Base-by-base conservation (phyloP, 495 filamentous ascomycete genomes). In the Thermochaetoides thermophila region DNA sequence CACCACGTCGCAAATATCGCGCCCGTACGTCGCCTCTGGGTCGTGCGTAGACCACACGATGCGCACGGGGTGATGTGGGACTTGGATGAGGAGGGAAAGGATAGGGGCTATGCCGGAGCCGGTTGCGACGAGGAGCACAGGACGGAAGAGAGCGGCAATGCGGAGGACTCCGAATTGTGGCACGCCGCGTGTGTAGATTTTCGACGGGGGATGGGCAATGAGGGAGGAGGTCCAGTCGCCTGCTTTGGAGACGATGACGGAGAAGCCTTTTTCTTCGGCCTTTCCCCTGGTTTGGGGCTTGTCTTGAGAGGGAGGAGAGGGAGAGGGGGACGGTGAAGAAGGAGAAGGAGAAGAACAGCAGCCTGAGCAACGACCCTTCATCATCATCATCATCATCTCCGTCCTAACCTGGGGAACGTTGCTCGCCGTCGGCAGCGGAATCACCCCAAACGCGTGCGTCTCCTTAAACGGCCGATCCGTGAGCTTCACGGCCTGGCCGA, bases 361-460 rank as follows among this genome's bases (percentile, higher is more conserved):
- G 24, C 37, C 40, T 24, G 33, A 7, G 35, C 34, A 46, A n/a
- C n/a, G n/a, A n/a, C n/a, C n/a, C n/a, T n/a, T n/a, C n/a, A n/a
- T n/a, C n/a, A n/a, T n/a, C n/a, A n/a, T n/a, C n/a, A n/a, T n/a
- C n/a, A n/a, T n/a, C n/a, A n/a, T n/a, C n/a, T n/a, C n/a, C n/a
- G n/a, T n/a, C n/a, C n/a, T n/a, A n/a, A n/a, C n/a, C n/a, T n/a
- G n/a, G n/a, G n/a, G n/a, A n/a, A n/a, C n/a, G 38, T 41, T 39
- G 35, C 9, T 28, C 26, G 14, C 26, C 11, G 28, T 9, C 35
- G 27, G 57, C 38, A 62, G 59, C 21, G 74, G 72, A 45, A 89
- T 81, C 15, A 76, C 77, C 13, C 81, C 83, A 42, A 91, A 91
- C 6, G 76, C 68, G 56, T 91, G 83, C 68, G 77, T 84, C 61